Evolutionary conservation across 805 yeast species (phyloP), one percentile per base, ranked within the genome.

Genomic region (Cyberlindnera xishuangbannaensis): DNA sequence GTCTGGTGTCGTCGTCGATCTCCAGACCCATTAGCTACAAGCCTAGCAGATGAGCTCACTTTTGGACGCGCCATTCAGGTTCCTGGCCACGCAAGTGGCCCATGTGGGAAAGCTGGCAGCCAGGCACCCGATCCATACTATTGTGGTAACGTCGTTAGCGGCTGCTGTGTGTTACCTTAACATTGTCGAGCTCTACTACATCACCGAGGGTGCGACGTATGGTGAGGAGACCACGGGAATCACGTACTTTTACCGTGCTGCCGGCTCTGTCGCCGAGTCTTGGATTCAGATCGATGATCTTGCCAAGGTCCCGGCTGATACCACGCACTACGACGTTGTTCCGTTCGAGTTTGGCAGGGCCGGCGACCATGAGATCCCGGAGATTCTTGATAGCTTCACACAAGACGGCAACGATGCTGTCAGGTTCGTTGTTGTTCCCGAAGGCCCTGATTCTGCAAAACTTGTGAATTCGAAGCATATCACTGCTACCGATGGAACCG

Each of bases 121-220:
- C 11, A 72, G 73, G 39, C 72, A 78, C 52, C 98, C 98, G 13
- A 84, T 90, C 45, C 97, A 88, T 59, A 72, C 86, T 34, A 77
- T 88, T 33, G 75, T 86, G 29, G 51, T 75, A 36, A 72, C 86
- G 6, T 69, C 90, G 11, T 60, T 87, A 30, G 55, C 85, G 25
- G 92, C 95, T 3, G 80, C 95, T 4, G 61, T 83, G 33, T 81
- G 90, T 7, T 90, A 88, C 55, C 67, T 88, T 38, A 71, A 88
- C 4, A 71, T 80, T 4, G 75, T 82, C 22, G 85, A 80, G 44
- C 77, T 37, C 28, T 37, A 78, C 40, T 81, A 78, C 54, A 31
- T 76, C 37, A 68, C 52, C 40, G 39, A 40, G 42, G 59, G 54
- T 48, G 56, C 42, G 34, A 25, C 30, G 14, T 39, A 39, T 31